Evolutionary conservation across 345 rosid species (phyloP).

Genomic region (Rhodomyrtus tomentosa): DNA sequence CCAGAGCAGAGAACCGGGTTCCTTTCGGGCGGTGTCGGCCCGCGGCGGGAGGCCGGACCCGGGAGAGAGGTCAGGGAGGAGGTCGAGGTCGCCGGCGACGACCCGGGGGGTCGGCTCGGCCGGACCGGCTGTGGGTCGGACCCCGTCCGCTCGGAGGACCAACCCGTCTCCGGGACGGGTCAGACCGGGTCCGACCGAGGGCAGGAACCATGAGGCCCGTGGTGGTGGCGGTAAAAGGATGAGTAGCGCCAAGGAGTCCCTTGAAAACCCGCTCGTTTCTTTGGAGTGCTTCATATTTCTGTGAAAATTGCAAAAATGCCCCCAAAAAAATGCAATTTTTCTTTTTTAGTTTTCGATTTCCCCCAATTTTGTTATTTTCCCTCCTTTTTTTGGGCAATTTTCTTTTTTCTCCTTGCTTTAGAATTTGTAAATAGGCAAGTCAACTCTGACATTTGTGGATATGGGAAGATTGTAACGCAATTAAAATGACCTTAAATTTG

Average conservation of each 20-base stretch:
- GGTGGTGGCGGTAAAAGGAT: background rate
- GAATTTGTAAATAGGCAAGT: background rate
- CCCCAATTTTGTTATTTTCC: background rate
- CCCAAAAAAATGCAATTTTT: background rate
- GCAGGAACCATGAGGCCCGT: background rate
- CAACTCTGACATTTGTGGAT: background rate
- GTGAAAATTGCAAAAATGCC: conserved; percentile 4
- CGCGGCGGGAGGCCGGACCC: background rate
- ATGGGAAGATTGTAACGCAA: background rate
- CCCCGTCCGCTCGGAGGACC: conserved; percentile 31
- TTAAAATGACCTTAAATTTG: background rate
- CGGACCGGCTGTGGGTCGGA: conserved; percentile 49
- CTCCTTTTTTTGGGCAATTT: background rate
- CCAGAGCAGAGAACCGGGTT: conserved; percentile 14
- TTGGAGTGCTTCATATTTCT: conserved; percentile 89
- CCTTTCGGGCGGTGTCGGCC: background rate
- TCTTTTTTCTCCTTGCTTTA: background rate
- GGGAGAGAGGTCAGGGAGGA: conserved; percentile 18
- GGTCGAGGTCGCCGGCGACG: conserved; percentile 57
- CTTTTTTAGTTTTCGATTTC: background rate
- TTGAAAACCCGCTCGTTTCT: conserved; percentile 79
- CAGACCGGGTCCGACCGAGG: conserved; percentile 17
- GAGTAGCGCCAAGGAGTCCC: conserved; percentile 26
- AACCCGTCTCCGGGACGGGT: conserved; percentile 59
- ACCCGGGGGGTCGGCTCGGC: background rate